Base-by-base conservation (phyloP, 2,329 filamentous ascomycete species). In the Venturia effusa region DNA sequence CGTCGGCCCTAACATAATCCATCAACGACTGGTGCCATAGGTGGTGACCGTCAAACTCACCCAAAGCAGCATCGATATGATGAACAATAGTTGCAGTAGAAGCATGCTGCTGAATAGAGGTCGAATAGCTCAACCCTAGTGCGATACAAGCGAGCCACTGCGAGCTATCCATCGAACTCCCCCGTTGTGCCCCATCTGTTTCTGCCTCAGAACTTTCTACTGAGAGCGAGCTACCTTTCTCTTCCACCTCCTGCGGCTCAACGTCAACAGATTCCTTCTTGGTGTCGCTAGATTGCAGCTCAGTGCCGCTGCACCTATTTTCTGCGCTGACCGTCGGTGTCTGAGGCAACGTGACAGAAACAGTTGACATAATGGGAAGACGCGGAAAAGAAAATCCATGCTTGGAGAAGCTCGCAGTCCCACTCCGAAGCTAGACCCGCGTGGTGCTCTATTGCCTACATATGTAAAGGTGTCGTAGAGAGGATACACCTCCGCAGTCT, bases 11-110 rank as follows among this genome's bases (percentile, higher is more conserved):
- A 40, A 2, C 13, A 17, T 17, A 6, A 17, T 4, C n/a, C n/a
- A 24, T 62, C 39, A 51, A 24, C n/a, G 17, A 40, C 11, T 4
- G 19, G 7, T 11, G 2, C 40, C 17, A 15, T 61, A 15, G 6
- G 15, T 13, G 22, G 34, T 4, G 30, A 10, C 13, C 19, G 1
- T 62, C 27, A 1, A 2, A 40, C 64, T 51, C 39, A 66, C 64
- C 64, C 39, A 66, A 54, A 8, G 19, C 63, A 30, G 8, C 55
- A 45, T 66, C 64, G 15, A 66, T 65, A n/a, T 48, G 34, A 32
- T 66, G 65, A 10, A 66, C 43, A 34, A 66, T 65, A 22, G 63
- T 19, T 22, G 62, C 64, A 30, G 54, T 65, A 39, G 63, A 61
- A 32, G 62, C 40, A n/a, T 54, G 37, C 45, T 66, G 64, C 41